A percentile compares a stretch with the other conserved stretches of the same genome.
Evolutionary conservation across 176 grass and related monocot species (phyloP).

Genomic region (Aegilops speltoides): DNA sequence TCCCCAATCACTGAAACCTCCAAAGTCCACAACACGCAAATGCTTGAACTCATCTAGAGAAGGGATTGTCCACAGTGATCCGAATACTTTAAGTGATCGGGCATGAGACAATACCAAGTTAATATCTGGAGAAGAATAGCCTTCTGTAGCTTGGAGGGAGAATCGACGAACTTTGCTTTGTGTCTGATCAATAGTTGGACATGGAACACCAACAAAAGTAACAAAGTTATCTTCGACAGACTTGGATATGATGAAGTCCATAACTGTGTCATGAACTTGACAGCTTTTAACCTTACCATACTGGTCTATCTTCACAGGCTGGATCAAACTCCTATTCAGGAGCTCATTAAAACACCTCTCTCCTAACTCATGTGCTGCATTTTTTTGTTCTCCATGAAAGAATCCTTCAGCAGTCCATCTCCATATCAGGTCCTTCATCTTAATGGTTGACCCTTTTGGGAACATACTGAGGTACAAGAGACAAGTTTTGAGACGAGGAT

Average conservation of each 20-base stretch:
- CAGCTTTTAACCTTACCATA: neutral
- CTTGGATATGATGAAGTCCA: constrained; percentile 2
- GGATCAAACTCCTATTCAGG: constrained; percentile 2
- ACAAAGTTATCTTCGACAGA: neutral
- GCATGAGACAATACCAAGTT: neutral
- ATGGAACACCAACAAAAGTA: neutral
- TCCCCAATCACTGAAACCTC: neutral
- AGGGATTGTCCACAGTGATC: neutral
- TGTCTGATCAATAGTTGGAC: neutral
- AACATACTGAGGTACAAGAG: neutral
- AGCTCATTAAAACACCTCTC: neutral
- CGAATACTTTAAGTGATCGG: neutral
- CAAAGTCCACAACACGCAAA: neutral
- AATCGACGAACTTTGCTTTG: neutral
- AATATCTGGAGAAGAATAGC: neutral
- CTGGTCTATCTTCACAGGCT: neutral
- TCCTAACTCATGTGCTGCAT: neutral
- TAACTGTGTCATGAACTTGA: constrained; percentile 3
- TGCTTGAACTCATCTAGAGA: constrained; percentile 1
- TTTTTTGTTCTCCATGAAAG: neutral
- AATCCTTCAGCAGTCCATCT: constrained; percentile 4
- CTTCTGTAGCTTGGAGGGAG: neutral
- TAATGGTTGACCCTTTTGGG: neutral
- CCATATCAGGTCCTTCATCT: neutral
- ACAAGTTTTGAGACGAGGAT: neutral